Conservation (phyloP, 192 early-diverging fungal genomes). For the Coemansia sp. region DNA sequence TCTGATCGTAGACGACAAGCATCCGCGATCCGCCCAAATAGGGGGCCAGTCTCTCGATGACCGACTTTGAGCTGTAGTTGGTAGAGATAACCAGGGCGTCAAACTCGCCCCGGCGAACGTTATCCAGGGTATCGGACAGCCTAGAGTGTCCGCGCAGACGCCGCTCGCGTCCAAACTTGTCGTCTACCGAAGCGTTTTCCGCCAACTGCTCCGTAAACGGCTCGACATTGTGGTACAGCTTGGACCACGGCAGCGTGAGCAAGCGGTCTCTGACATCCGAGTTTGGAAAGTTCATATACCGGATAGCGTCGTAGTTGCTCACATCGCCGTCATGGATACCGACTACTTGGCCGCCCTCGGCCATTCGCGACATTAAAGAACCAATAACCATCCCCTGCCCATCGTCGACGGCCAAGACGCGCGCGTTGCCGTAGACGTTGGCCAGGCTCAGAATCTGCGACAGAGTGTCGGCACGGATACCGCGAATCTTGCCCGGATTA, state of each 20-base stretch:
- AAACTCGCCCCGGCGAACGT: slow-evolving; percentile 64
- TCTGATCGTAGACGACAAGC: slow-evolving; percentile 80
- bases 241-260: slow-evolving; percentile 70
- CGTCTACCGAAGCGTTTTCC: slow-evolving; percentile 54
- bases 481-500: slow-evolving; percentile 80
- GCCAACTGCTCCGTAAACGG: slow-evolving; percentile 63
- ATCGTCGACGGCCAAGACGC: slow-evolving; percentile 87
- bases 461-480: slow-evolving; percentile 84
- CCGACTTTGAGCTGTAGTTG: slow-evolving; percentile 71
- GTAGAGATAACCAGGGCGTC: slow-evolving; percentile 83
- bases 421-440: slow-evolving; percentile 76
- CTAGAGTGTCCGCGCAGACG: slow-evolving; percentile 56
- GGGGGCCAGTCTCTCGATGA: slow-evolving; percentile 71
- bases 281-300: slow-evolving; percentile 75
- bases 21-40: slow-evolving; percentile 84
- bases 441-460: slow-evolving; percentile 85
- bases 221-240: slow-evolving; percentile 61
- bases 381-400: slow-evolving; percentile 83
- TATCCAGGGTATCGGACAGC: slow-evolving; percentile 57
- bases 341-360: slow-evolving; percentile 65
- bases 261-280: slow-evolving; percentile 58
- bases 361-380: slow-evolving; percentile 83
- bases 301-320: slow-evolving; percentile 71
- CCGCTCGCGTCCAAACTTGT: slow-evolving; percentile 59
- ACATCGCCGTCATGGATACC: slow-evolving; percentile 76